These are phyloP conservation scores for Eucalyptus melliodora DNA, from an alignment of 345 rosid species.

Conservation along the genomic window DNA sequence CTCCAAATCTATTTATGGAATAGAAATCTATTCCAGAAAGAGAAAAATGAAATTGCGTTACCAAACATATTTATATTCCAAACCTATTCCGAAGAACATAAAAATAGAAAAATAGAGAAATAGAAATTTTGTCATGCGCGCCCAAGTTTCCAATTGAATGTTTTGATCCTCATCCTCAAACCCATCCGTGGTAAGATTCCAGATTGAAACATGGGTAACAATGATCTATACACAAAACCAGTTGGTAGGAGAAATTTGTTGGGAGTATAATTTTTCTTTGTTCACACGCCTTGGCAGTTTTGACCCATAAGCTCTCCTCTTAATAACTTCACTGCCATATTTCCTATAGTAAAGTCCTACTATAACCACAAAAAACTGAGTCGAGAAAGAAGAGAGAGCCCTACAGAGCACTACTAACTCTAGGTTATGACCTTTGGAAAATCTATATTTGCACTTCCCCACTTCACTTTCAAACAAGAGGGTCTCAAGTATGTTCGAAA, in stretches of 20 bases:
- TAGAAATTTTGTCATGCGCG: accelerated
- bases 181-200: background rate
- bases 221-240: background rate
- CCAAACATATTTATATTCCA: accelerated
- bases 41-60: accelerated
- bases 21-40: accelerated
- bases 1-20: no score
- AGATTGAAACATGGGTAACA: background rate
- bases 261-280: background rate
- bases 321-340: background rate
- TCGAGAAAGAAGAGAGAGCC: background rate
- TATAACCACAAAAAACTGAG: background rate
- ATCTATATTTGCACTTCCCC: background rate
- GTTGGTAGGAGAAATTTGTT: background rate
- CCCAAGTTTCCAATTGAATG: background rate
- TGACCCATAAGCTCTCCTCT: background rate
- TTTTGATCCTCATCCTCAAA: background rate
- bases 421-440: background rate
- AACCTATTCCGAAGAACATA: no score
- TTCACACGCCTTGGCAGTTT: background rate
- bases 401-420: background rate
- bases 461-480: background rate
- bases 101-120: no score
- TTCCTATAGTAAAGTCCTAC: background rate
- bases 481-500: background rate